Base-by-base conservation (phyloP, 345 rosid genomes). In the Brassica cretica region DNA sequence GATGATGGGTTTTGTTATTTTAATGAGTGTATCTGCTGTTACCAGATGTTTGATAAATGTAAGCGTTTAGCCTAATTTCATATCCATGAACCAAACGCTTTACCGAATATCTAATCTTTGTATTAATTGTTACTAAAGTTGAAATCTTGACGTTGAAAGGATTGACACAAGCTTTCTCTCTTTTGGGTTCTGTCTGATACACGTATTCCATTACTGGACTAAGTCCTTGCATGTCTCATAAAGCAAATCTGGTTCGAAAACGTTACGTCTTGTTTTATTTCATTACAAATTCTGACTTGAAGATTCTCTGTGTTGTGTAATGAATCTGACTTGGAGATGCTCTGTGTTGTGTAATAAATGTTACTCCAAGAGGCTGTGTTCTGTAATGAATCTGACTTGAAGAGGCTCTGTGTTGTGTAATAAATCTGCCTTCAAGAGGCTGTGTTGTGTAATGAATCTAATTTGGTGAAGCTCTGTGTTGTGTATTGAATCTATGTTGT, bases 11-110 rank as follows among this genome's bases (percentile, higher is more conserved):
- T 70, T 66, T 51, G 72, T 70, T 41, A n/a, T 76, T 56, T 35
- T 82, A 78, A 68, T 64, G 81, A 75, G 16, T 51, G 51, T 75
- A n/a, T 69, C 37, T 80, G 81, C 76, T 82, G 75, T 70, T 82
- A 59, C 59, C 65, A 76, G 83, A 86, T 84, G 86, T 72, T 49
- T 2, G 56, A 49, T 49, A 49, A 18, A 49, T 51, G 56, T 51
- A 59, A 66, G 61, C 59, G 44, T 74, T 18, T 78, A 70, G 78
- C 83, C 87, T 83, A 82, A 84, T 73, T 60, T 73, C 49, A 25
- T 56, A 55, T 19, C 11, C 73, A 64, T 66, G 7, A 58, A 25
- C 9, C 2, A 64, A 44, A 16, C 60, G 60, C 9, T 53, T 3
- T 12, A 11, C 65, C 72, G 65, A 79, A 80, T 74, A 75, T 65